Base-by-base conservation (phyloP, 2,329 filamentous ascomycete species). In the Trichoderma atrobrunneum region DNA sequence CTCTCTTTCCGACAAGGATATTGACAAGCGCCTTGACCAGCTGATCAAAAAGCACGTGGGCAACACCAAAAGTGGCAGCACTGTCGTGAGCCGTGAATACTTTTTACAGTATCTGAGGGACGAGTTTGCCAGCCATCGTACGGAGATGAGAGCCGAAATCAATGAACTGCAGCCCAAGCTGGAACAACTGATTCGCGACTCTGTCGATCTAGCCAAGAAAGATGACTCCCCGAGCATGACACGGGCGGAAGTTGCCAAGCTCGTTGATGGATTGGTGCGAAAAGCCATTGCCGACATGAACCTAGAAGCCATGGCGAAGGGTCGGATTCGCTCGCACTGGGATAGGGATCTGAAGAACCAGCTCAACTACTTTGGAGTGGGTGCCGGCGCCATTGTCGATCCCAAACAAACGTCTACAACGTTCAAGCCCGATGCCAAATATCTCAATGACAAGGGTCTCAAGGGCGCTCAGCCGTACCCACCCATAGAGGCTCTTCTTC, bases 321-420 rank as follows among this genome's bases (percentile, higher is more conserved):
- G 84, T 69, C 81, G 84, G 66, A 86, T 89, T 66, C 81, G 83
- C 34, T 78, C 80, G 43, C 79, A 85, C 74, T 84, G 82, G 78
- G 81, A 84, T 57, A 76, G 78, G 1, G 79, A 85, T 28, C 81
- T 90, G 28, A 81, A 81, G 70, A 83, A 86, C 68, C 86, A 87
- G 70, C 83, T 94, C 81, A 97, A 98, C 83, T 94, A 91, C 82
- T 92, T 97, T 76, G 87, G 87, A 3, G 77, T 82, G 1, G 89
- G 89, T 5, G 82, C 90, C 21, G 93, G 93, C 6, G 93, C 93
- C 1, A 76, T 85, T 2, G 82, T 96, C 74, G 88, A 94, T 75
- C 82, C 83, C 0, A 76, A 79, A 2, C 81, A 87, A 32, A 92
- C 90, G 1, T 94, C 92, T 0, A 85, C 87, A 1, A 87, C 86